Evolutionary conservation across 2,329 filamentous ascomycete species (phyloP), one percentile per base, ranked within the genome.

Genomic region (Cercospora sp.): DNA sequence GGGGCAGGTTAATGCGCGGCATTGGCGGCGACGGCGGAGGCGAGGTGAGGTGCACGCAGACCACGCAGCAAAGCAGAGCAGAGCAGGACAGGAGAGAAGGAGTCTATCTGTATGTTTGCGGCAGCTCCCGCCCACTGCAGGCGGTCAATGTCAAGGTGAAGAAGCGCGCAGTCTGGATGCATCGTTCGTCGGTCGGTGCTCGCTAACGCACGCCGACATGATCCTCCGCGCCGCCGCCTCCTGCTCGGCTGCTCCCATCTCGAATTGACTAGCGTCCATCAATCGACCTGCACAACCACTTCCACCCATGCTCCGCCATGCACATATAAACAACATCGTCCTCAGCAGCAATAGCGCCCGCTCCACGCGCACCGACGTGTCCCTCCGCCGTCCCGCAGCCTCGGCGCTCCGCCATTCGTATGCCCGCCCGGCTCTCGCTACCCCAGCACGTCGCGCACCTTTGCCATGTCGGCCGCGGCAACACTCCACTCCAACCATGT

Each of bases 1-100:
- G 94, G 68, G 95, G 95, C 71, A 98, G 90, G 78, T 96, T 97
- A 82, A 97, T 86, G 84, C 94, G 90, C 36, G 70, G 67, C 72
- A 72, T 72, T 30, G 65, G 26, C 26, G 53, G 30, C 16, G 26
- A 42, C 36, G 36, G 16, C 16, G 36, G 16, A n/a, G 36, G 18
- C 9, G 20, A 26, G 45, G 45, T 20, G 20, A 26, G 45, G 45
- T 20, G 45, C 5, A 23, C 10, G 45, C 18, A 23, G 18, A 13
- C 45, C 45, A 23, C 45, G 20, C 20, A 51, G 45, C 45, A n/a
- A 3, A 3, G 36, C 36, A 40, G 16, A n/a, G 7, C 36, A 42
- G 36, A 42, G 36, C 36, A 23, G 18, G 20, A 26, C 45, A 51
- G 45, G 18, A 51, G 20, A 51, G 9, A 3, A 23, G 10, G 20